phyloP scores from a whole-genome alignment of 495 filamentous ascomycete genomes.

The Terfezia claveryi region DNA sequence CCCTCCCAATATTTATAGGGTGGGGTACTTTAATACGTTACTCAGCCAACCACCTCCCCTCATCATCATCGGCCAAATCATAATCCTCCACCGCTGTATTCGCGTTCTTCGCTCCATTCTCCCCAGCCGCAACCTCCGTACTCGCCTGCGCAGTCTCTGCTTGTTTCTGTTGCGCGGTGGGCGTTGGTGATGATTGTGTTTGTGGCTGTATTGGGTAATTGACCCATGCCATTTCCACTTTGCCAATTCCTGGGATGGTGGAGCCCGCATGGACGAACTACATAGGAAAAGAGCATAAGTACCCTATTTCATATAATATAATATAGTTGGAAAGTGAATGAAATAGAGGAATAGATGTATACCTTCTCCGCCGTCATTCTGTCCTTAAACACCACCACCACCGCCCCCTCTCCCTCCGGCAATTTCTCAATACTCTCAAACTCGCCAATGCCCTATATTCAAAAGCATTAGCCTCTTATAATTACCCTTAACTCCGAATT shows the following conservation, averaged over 20 bases:
- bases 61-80: slow-evolving; percentile 21
- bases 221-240: slow-evolving; percentile 57
- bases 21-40: neutral
- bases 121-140: slow-evolving; percentile 3
- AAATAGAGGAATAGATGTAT: slow-evolving; percentile 6
- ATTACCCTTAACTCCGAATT: neutral
- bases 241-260: slow-evolving; percentile 51
- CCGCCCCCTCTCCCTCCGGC: slow-evolving; percentile 31
- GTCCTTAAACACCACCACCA: slow-evolving; percentile 67
- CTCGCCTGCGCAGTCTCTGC: neutral
- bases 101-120: slow-evolving; percentile 1
- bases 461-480: slow-evolving; percentile 6
- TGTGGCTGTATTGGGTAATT: slow-evolving; percentile 25
- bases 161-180: neutral
- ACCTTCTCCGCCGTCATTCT: slow-evolving; percentile 65
- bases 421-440: slow-evolving; percentile 53
- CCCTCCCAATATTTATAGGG: too few species aligned
- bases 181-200: neutral
- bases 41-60: slow-evolving; percentile 11
- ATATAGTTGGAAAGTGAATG: neutral
- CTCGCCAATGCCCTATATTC: slow-evolving; percentile 51
- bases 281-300: slow-evolving; percentile 35
- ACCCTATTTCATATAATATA: neutral
- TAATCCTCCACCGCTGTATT: slow-evolving; percentile 10
- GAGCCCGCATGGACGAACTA: slow-evolving; percentile 28